A percentile compares a stretch with the other conserved stretches of the same genome.
These are phyloP conservation scores for Ensete glaucum DNA, from an alignment of 176 grass and related monocot genomes.

Conservation along the genomic window DNA sequence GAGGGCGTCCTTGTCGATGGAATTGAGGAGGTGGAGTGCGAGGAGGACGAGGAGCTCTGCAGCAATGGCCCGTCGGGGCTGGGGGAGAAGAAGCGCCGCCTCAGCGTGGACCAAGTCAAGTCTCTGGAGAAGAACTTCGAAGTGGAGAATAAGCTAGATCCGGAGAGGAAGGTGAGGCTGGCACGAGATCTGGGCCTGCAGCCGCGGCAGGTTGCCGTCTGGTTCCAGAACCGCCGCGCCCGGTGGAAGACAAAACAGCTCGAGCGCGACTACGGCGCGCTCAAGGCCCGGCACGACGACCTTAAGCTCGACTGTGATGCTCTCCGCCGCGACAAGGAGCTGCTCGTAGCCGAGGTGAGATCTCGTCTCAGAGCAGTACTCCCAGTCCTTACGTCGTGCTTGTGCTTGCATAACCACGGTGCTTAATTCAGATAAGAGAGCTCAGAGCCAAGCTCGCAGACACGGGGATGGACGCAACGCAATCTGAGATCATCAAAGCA, in stretches of 20 bases:
- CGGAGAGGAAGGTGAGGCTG: constrained; percentile 56
- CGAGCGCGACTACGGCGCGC: background rate
- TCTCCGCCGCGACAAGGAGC: constrained; percentile 1
- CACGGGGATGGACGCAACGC: constrained; percentile 1
- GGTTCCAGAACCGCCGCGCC: constrained; percentile 6
- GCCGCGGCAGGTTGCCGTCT: background rate
- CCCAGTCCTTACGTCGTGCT: too few species aligned
- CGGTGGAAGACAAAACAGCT: constrained; percentile 1
- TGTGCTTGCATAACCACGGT: background rate
- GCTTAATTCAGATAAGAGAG: constrained; percentile 28
- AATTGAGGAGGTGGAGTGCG: constrained; percentile 30
- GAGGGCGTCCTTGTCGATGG: background rate
- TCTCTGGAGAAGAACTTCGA: constrained; percentile 56
- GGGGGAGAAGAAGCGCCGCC: constrained; percentile 52
- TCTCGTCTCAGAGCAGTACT: too few species aligned
- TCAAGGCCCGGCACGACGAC: background rate
- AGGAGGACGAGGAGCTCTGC: constrained; percentile 12
- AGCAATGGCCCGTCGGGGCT: constrained; percentile 12
- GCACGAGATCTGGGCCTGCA: background rate
- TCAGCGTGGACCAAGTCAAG: constrained; percentile 41
- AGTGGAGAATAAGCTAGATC: constrained; percentile 55
- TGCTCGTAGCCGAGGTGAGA: constrained; percentile 29
- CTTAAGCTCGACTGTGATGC: background rate
- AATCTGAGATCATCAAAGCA: constrained; percentile 19
- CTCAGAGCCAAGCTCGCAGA: constrained; percentile 34